Evolutionary conservation across 2,329 filamentous ascomycete genomes (phyloP).

Genomic region (Phialophora expanda): DNA sequence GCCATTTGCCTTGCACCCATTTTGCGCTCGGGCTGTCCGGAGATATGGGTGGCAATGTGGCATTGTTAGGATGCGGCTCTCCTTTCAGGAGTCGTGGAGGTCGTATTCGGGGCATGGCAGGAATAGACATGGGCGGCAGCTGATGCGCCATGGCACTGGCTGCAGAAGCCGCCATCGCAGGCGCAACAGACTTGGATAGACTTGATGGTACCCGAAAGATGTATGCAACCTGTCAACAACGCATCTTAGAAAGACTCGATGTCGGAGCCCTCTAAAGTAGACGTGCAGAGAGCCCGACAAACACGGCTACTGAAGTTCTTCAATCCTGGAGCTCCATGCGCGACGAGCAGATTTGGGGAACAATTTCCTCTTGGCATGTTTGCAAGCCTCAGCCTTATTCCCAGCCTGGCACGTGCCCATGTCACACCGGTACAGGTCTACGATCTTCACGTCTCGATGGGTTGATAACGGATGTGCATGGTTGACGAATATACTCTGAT

Average conservation of each 20-base stretch:
- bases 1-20: conserved; percentile 50
- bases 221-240: background rate
- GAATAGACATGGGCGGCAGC: conserved; percentile 34
- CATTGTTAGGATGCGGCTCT: conserved; percentile 34
- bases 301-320: background rate
- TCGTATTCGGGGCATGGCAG: conserved; percentile 38
- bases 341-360: background rate
- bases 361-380: conserved; percentile 12
- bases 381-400: conserved; percentile 1
- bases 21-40: conserved; percentile 32
- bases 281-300: background rate
- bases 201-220: background rate
- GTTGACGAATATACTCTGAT: background rate
- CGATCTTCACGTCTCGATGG: background rate
- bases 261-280: background rate
- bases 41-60: conserved; percentile 32
- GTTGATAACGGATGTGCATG: background rate
- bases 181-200: background rate
- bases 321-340: conserved; percentile 3
- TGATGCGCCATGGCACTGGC: conserved; percentile 34
- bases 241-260: background rate
- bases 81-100: conserved; percentile 39
- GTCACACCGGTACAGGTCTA: background rate
- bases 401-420: background rate
- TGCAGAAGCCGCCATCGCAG: conserved; percentile 34